Evolutionary conservation across 2,329 filamentous ascomycete genomes (phyloP).

Genomic region (Macrophomina tecta): DNA sequence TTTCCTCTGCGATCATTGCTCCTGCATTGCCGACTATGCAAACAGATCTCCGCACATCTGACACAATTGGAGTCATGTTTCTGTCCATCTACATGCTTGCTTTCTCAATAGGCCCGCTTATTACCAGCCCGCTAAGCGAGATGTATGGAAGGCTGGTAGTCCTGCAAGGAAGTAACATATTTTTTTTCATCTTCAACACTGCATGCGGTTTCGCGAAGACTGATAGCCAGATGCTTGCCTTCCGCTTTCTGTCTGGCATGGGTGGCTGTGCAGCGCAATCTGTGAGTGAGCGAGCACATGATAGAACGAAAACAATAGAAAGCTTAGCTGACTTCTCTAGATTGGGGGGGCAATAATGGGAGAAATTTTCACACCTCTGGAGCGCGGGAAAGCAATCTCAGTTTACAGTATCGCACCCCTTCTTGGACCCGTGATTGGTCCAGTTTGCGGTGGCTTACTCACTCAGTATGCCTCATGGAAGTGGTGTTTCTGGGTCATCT

Average conservation of each 20-base stretch:
- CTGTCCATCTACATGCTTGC: slow-evolving; percentile 30
- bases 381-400: slow-evolving; percentile 66
- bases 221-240: slow-evolving; percentile 61
- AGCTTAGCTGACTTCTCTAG: slow-evolving; percentile 53
- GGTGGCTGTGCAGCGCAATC: slow-evolving; percentile 64
- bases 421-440: slow-evolving; percentile 66
- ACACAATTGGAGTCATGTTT: slow-evolving; percentile 38
- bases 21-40: slow-evolving; percentile 29
- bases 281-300: slow-evolving; percentile 34
- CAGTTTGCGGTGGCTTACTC: slow-evolving; percentile 64
- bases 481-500: slow-evolving; percentile 73
- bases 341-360: slow-evolving; percentile 58
- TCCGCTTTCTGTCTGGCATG: slow-evolving; percentile 64
- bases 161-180: slow-evolving; percentile 61
- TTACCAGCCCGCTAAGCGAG: slow-evolving; percentile 57
- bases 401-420: slow-evolving; percentile 68
- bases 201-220: slow-evolving; percentile 63
- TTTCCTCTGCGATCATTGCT: slow-evolving; percentile 29
- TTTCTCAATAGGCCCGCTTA: slow-evolving; percentile 28
- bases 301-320: no score
- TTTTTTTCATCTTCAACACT: slow-evolving; percentile 65
- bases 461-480: slow-evolving; percentile 73
- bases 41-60: slow-evolving; percentile 34
- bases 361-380: slow-evolving; percentile 1
- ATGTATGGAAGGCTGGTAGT: slow-evolving; percentile 51